These are phyloP conservation scores for Astragalus membranaceus DNA, from an alignment of 306 rosid species.

Conservation along the genomic window DNA sequence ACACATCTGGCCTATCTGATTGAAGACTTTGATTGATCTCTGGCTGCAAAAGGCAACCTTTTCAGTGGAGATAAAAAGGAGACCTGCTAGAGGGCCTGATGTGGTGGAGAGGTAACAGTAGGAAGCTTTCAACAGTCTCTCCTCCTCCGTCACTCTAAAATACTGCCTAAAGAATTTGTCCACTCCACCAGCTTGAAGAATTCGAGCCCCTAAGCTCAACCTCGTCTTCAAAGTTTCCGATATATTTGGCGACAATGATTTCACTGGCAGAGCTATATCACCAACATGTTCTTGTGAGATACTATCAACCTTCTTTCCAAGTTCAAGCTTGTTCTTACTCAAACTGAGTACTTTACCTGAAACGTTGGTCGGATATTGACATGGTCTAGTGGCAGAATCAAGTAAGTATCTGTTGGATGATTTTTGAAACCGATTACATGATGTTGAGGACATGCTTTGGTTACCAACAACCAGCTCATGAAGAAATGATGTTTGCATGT, in stretches of 20 bases:
- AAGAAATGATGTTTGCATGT: constrained; percentile 35
- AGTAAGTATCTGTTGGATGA: constrained; percentile 17
- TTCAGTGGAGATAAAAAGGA: constrained; percentile 60
- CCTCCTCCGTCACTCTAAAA: constrained; percentile 41
- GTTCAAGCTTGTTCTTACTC: background rate
- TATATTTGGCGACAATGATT: constrained; percentile 34
- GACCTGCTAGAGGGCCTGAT: constrained; percentile 70
- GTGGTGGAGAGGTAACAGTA: constrained; percentile 70
- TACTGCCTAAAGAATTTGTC: constrained; percentile 43
- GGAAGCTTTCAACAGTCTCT: constrained; percentile 44
- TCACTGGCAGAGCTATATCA: constrained; percentile 17
- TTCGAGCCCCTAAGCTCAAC: constrained; percentile 55
- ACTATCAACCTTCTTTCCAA: background rate
- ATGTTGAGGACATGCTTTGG: constrained; percentile 20
- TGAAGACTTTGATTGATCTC: constrained; percentile 45
- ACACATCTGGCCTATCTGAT: constrained; percentile 27
- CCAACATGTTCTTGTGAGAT: constrained; percentile 9
- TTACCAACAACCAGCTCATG: constrained; percentile 34
- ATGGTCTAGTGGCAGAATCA: background rate
- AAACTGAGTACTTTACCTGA: background rate
- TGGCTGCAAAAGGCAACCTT: constrained; percentile 73
- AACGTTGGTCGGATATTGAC: constrained; percentile 4
- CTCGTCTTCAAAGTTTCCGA: constrained; percentile 53
- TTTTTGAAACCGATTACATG: constrained; percentile 18
- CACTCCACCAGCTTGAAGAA: constrained; percentile 51